These are phyloP conservation scores for Penicillium nucicola DNA, from an alignment of 495 filamentous ascomycete species.

Conservation along the genomic window DNA sequence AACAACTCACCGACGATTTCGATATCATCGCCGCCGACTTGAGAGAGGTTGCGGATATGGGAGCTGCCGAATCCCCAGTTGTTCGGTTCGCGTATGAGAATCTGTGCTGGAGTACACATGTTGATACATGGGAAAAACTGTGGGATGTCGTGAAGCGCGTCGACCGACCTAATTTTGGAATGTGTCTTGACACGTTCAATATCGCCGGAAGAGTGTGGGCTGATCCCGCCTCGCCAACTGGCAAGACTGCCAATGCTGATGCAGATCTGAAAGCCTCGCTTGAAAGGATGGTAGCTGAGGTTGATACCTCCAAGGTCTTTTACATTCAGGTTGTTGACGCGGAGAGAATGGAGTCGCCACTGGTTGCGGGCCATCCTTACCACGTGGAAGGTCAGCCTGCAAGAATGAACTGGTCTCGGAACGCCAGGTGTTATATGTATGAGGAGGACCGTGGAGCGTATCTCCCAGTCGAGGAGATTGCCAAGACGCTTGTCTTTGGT, in stretches of 20 bases:
- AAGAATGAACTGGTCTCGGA: conserved; percentile 75
- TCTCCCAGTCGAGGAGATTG: conserved; percentile 45
- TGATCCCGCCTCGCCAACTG: conserved; percentile 53
- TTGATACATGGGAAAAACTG: conserved; percentile 61
- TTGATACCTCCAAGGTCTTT: conserved; percentile 64
- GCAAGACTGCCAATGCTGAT: conserved; percentile 55
- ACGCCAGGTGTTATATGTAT: conserved; percentile 66
- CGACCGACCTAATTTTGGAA: conserved; percentile 65
- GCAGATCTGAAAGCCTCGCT: conserved; percentile 54
- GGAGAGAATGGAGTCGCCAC: conserved; percentile 52
- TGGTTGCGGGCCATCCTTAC: conserved; percentile 57
- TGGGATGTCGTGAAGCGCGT: conserved; percentile 64
- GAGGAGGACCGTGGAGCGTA: conserved; percentile 64
- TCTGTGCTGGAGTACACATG: conserved; percentile 62
- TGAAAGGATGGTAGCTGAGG: conserved; percentile 44
- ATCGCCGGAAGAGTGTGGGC: conserved; percentile 69
- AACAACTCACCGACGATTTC: conserved; percentile 50
- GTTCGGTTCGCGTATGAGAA: conserved; percentile 68
- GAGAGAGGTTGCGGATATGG: conserved; percentile 41
- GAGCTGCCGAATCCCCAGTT: conserved; percentile 33
- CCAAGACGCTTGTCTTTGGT: conserved; percentile 52
- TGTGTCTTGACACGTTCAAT: conserved; percentile 75
- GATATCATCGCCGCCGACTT: conserved; percentile 60
- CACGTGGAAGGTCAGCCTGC: conserved; percentile 59
- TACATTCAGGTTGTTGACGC: conserved; percentile 73